Percentiles rank a stretch among this genome's conserved stretches.
Conservation (phyloP, 371 early-diverging fungal species). For the Lichtheimia ramosa region DNA sequence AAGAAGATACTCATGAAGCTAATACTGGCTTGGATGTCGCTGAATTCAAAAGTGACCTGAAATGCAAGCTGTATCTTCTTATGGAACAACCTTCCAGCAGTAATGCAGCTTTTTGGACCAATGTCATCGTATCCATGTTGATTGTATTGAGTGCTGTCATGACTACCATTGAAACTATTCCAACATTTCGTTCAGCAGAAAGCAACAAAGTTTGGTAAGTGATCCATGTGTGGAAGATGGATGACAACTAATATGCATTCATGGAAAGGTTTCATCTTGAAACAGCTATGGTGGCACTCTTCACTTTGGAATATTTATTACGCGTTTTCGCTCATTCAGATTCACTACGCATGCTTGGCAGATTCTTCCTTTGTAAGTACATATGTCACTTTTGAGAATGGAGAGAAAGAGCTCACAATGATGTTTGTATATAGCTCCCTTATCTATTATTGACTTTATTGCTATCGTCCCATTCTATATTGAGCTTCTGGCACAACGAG, state of each 20-base stretch:
- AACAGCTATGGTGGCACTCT: constrained; percentile 73
- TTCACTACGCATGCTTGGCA: constrained; percentile 54
- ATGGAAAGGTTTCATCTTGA: constrained; percentile 70
- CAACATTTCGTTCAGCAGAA: constrained; percentile 66
- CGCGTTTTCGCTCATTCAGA: constrained; percentile 75
- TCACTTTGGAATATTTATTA: constrained; percentile 75
- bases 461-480: constrained; percentile 84
- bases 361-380: constrained; percentile 42
- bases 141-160: constrained; percentile 80
- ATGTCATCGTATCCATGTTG: constrained; percentile 71
- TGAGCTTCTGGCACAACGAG: constrained; percentile 66
- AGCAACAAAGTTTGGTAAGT: constrained; percentile 63
- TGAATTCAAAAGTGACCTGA: constrained; percentile 39
- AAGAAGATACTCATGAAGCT: constrained; percentile 59
- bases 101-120: constrained; percentile 71
- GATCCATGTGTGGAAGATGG: background rate
- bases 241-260: background rate
- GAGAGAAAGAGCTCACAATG: background rate
- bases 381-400: background rate
- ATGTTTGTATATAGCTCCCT: constrained; percentile 49
- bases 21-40: constrained; percentile 1
- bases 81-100: constrained; percentile 74
- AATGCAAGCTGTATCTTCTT: constrained; percentile 66
- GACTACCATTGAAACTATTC: constrained; percentile 85
- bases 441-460: constrained; percentile 78